Percentiles rank a stretch among this genome's conserved stretches.
Conservation (phyloP, 2,329 filamentous ascomycete genomes). For the Nemania sp. region DNA sequence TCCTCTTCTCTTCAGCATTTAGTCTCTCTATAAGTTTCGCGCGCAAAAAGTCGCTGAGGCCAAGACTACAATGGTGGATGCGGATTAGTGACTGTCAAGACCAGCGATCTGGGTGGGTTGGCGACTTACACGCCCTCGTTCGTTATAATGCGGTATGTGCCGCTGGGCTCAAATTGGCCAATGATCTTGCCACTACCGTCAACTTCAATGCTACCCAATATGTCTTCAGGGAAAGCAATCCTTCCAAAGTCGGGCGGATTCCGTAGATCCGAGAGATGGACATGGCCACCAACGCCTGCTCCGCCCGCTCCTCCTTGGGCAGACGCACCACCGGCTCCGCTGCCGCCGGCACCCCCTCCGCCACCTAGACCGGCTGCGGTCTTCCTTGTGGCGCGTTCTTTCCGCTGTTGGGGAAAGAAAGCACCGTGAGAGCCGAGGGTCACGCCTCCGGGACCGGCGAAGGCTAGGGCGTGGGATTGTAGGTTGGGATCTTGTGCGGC, state of each 20-base stretch:
- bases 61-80: conserved; percentile 55
- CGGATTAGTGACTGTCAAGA: conserved; percentile 27
- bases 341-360: conserved; percentile 55
- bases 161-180: conserved; percentile 69
- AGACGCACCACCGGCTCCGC: conserved; percentile 67
- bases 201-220: conserved; percentile 75
- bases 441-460: conserved; percentile 68
- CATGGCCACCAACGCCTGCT: conserved; percentile 69
- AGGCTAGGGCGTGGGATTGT: conserved; percentile 67
- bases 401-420: conserved; percentile 60
- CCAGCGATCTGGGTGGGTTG: conserved; percentile 1
- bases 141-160: conserved; percentile 73
- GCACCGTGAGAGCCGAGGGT: conserved; percentile 65
- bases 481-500: conserved; percentile 69
- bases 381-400: conserved; percentile 50
- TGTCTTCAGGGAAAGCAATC: conserved; percentile 77
- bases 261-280: conserved; percentile 73
- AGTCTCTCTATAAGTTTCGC: conserved; percentile 66
- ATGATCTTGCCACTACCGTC: conserved; percentile 68
- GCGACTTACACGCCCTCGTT: conserved; percentile 74
- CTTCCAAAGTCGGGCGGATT: conserved; percentile 75
- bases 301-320: conserved; percentile 72
- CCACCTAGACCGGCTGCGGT: conserved; percentile 49
- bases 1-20: conserved; percentile 61
- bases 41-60: conserved; percentile 66